Evolutionary conservation across 495 filamentous ascomycete species (phyloP).

Genomic region (Aspergillus homomorphus): DNA sequence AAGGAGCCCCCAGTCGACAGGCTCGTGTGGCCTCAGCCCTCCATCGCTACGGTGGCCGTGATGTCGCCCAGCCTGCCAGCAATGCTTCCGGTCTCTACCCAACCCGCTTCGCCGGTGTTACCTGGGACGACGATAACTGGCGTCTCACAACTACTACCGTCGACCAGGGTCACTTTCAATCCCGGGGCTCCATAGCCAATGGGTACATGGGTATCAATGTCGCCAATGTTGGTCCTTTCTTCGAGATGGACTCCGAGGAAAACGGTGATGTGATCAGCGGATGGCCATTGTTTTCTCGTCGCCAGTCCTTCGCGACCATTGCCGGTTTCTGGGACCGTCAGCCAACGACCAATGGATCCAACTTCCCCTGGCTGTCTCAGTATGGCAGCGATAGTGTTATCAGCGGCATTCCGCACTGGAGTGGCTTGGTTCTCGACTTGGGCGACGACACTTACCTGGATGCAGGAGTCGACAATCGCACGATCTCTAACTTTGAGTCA

Average conservation of each 20-base stretch:
- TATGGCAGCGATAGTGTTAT: slow-evolving; percentile 73
- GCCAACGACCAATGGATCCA: slow-evolving; percentile 58
- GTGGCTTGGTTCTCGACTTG: slow-evolving; percentile 57
- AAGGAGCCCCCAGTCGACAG: neutral
- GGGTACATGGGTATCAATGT: slow-evolving; percentile 61
- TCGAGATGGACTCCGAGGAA: slow-evolving; percentile 56
- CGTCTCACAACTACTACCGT: slow-evolving; percentile 51
- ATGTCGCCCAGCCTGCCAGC: neutral
- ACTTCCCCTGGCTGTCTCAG: slow-evolving; percentile 69
- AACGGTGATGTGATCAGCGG: slow-evolving; percentile 60
- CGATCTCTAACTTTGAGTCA: slow-evolving; percentile 60
- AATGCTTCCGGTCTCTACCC: slow-evolving; percentile 34
- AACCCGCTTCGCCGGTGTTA: slow-evolving; percentile 49
- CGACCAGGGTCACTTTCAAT: slow-evolving; percentile 60
- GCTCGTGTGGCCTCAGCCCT: slow-evolving; percentile 10
- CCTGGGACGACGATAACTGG: slow-evolving; percentile 67
- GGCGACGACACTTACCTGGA: slow-evolving; percentile 54
- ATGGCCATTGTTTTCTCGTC: slow-evolving; percentile 67
- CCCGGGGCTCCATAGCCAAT: slow-evolving; percentile 62
- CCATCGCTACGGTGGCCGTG: slow-evolving; percentile 8
- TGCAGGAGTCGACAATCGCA: slow-evolving; percentile 57
- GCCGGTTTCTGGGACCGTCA: slow-evolving; percentile 71
- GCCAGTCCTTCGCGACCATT: slow-evolving; percentile 72
- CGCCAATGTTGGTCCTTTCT: slow-evolving; percentile 65
- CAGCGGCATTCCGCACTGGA: slow-evolving; percentile 70